Evolutionary conservation across 495 filamentous ascomycete genomes (phyloP).

Genomic region (Rusavskia elegans): DNA sequence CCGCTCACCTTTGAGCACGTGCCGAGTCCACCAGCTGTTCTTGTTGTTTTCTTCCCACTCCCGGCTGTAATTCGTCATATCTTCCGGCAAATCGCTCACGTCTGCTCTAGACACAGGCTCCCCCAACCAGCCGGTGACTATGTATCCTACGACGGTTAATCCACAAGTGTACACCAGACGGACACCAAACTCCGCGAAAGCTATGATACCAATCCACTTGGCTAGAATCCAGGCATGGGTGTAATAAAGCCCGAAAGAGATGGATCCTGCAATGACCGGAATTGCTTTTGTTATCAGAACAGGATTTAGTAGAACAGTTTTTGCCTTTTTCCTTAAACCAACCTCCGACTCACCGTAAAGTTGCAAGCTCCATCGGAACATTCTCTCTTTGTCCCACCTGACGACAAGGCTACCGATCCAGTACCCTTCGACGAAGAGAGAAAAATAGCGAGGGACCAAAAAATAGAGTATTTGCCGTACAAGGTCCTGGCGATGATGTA

Average conservation of each 20-base stretch:
- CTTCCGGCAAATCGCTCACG: neutral
- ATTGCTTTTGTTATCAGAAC: neutral
- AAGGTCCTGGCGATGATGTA: neutral
- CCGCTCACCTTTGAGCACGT: neutral
- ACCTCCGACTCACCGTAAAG: neutral
- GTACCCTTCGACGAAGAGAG: neutral
- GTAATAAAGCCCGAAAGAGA: neutral
- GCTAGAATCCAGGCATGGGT: neutral
- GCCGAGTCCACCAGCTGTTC: neutral
- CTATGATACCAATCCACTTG: neutral
- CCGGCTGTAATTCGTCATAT: neutral
- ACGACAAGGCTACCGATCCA: neutral
- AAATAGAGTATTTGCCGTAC: neutral
- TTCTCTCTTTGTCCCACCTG: neutral
- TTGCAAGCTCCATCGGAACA: neutral
- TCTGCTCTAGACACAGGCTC: neutral
- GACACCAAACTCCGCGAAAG: neutral
- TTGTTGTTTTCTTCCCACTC: neutral
- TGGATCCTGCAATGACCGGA: neutral
- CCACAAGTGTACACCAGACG: neutral
- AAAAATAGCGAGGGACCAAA: neutral
- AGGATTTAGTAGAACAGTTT: neutral
- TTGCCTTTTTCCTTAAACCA: neutral
- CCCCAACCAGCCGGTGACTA: too few relatives aligned
- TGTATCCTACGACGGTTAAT: neutral